Base-by-base conservation (phyloP, 2,329 filamentous ascomycete species). In the Monilinia polystroma region DNA sequence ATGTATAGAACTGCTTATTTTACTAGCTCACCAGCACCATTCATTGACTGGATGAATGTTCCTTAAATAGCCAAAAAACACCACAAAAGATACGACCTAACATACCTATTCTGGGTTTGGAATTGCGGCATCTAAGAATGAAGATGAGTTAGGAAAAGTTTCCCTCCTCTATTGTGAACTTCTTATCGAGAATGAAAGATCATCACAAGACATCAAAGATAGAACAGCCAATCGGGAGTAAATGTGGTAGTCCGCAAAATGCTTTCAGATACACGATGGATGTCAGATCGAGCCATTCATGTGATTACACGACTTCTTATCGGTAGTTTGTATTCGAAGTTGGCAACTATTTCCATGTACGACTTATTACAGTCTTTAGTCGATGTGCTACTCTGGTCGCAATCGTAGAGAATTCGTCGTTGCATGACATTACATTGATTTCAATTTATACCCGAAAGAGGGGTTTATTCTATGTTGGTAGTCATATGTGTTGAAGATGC, bases 241-340 rank as follows among this genome's bases (percentile, higher is more conserved):
- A 54, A n/a, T 49, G 26, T 60, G 57, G 29, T 23, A 60, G 57
- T 60, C 57, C 57, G 35, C 57, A 49, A 38, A 18, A 60, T 60
- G 14, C 43, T 60, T 49, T 59, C 56, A 38, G 45, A 38, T 49
- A 49, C 43, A 23, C 20, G 57, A 49, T 49, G 43, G 4, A 49
- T 60, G 43, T 20, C 29, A 49, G 43, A 60, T 49, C 23, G 57
- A 60, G 23, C 26, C 57, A 60, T 49, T 60, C 57, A 60, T 60
- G 43, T 60, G 57, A 60, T 60, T 60, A 60, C 57, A 60, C 57
- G 57, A 49, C 12, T 49, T 35, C n/a, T 23, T 32, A 59, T 60
- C 57, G n/a, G 23, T 23, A n/a, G 16, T 8, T 49, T 60, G 43
- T 41, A 3, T 12, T 60, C 57, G 35, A 60, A 60, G 43, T 49